Conservation (phyloP, 345 rosid species). For the Melaleuca alternifolia region DNA sequence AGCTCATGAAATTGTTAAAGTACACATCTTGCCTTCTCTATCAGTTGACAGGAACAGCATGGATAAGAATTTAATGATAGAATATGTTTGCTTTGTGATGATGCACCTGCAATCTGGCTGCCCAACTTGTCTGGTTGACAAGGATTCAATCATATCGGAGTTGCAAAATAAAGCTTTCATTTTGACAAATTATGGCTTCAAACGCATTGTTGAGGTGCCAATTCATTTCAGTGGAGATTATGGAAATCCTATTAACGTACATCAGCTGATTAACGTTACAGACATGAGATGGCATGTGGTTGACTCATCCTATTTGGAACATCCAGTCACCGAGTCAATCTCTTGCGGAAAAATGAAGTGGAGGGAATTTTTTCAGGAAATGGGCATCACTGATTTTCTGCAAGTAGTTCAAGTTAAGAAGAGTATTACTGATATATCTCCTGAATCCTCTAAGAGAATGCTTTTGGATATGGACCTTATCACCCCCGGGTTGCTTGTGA, state of each 20-base stretch:
- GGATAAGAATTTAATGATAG: conserved; percentile 41
- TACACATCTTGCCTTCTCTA: conserved; percentile 68
- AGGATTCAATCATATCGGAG: conserved; percentile 48
- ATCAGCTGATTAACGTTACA: conserved; percentile 37
- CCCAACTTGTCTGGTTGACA: conserved; percentile 47
- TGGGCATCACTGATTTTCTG: conserved; percentile 78
- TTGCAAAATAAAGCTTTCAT: conserved; percentile 54
- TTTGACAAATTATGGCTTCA: conserved; percentile 70
- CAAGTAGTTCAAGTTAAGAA: conserved; percentile 67
- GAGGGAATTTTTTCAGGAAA: conserved; percentile 83
- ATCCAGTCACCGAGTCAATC: conserved; percentile 46
- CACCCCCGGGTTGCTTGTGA: conserved; percentile 29
- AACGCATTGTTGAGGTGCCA: conserved; percentile 37
- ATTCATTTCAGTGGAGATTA: conserved; percentile 74
- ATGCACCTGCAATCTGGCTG: conserved; percentile 79
- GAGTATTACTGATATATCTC: conserved; percentile 37
- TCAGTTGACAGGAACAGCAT: conserved; percentile 19
- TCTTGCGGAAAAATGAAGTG: conserved; percentile 45
- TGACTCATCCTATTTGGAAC: conserved; percentile 59
- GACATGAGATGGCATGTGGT: conserved; percentile 73
- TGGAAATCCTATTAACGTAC: conserved; percentile 51
- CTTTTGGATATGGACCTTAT: conserved; percentile 17
- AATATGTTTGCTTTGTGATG: conserved; percentile 88
- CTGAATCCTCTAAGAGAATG: conserved; percentile 10
- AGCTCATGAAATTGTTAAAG: conserved; percentile 76